Percentiles rank a stretch among this genome's conserved stretches.
These are phyloP conservation scores for Chaetoceros muelleri DNA, from an alignment of 108 stramenopile species.

Conservation along the genomic window DNA sequence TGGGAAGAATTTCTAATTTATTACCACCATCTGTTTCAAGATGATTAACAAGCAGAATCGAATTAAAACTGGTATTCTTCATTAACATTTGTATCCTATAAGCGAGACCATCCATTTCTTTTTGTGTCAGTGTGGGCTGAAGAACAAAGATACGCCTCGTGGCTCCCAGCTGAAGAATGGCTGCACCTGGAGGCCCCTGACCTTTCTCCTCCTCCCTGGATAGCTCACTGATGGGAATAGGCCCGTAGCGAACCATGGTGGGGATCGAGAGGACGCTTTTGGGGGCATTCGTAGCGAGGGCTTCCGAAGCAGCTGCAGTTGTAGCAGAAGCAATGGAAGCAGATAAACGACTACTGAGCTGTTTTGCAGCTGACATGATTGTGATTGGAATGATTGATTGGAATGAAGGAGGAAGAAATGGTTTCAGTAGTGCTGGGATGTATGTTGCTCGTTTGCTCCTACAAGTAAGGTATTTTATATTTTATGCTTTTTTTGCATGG, in stretches of 20 bases:
- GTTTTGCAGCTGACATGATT: conserved; percentile 1
- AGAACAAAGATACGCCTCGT: conserved; percentile 66
- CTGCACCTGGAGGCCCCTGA: conserved; percentile 21
- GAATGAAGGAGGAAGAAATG: too few relatives aligned
- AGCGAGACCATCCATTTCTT: conserved; percentile 65
- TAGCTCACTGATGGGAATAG: neutral
- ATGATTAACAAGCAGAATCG: conserved; percentile 61
- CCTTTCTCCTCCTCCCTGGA: conserved; percentile 11
- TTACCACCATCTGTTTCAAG: conserved; percentile 32
- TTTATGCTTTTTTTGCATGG: too few relatives aligned
- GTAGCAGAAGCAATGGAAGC: neutral
- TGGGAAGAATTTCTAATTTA: conserved; percentile 12
- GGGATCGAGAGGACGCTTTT: neutral
- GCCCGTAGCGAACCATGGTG: neutral
- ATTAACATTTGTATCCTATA: conserved; percentile 50
- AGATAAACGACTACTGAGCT: neutral
- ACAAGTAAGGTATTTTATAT: too few relatives aligned
- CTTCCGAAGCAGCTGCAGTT: neutral
- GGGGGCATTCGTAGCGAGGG: neutral
- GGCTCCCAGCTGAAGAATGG: conserved; percentile 52
- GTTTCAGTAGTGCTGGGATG: too few relatives aligned
- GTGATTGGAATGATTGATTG: too few relatives aligned
- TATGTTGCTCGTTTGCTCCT: too few relatives aligned
- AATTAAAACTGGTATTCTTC: conserved; percentile 47
- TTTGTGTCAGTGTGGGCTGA: conserved; percentile 36